Evolutionary conservation across 2,329 filamentous ascomycete species (phyloP).

Genomic region (Colletotrichum liaoningense): DNA sequence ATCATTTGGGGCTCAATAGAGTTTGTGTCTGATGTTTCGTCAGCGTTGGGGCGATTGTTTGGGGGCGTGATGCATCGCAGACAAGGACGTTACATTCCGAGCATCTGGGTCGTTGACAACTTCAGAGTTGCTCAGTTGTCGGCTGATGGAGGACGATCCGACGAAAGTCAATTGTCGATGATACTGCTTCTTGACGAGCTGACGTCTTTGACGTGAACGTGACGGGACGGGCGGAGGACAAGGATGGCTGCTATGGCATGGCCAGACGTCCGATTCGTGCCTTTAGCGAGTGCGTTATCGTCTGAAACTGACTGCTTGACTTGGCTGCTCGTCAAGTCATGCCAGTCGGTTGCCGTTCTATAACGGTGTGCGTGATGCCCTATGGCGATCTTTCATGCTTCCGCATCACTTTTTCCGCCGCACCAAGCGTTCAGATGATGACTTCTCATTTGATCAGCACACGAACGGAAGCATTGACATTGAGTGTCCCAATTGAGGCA

Average conservation of each 20-base stretch:
- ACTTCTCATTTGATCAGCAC: neutral
- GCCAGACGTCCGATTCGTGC: neutral
- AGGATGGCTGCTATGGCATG: neutral
- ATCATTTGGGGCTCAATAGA: neutral
- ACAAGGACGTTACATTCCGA: conserved; percentile 6
- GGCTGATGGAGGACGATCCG: neutral
- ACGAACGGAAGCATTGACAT: neutral
- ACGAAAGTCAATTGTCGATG: neutral
- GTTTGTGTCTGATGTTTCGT: conserved; percentile 27
- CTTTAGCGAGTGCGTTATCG: neutral
- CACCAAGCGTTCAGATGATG: neutral
- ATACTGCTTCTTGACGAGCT: neutral
- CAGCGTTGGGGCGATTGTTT: neutral
- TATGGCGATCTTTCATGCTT: neutral
- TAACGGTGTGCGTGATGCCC: neutral
- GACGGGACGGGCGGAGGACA: neutral
- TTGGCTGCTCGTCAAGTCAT: neutral
- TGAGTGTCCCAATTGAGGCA: neutral
- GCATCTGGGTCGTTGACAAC: conserved; percentile 3
- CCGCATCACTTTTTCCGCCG: neutral
- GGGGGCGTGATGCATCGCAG: neutral
- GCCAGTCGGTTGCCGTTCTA: neutral
- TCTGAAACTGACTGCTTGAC: neutral
- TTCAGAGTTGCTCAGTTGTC: neutral
- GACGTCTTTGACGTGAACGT: neutral